These are phyloP conservation scores for Suhomyces bokatorum DNA, from an alignment of 1,139 yeast species.

Conservation along the genomic window DNA sequence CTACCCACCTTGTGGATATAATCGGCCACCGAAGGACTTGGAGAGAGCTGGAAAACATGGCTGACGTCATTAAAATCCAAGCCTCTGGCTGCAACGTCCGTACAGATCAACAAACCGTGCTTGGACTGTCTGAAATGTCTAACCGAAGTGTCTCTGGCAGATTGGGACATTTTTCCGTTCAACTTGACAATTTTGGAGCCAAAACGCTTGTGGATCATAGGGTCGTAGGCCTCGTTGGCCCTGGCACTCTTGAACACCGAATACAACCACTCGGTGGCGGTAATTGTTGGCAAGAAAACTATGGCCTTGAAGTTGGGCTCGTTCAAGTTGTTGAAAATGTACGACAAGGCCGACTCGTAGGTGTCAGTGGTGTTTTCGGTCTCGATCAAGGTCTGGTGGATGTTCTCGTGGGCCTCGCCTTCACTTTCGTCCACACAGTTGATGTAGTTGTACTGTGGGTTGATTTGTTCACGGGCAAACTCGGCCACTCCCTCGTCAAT, in stretches of 20 bases:
- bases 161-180: conserved; percentile 75
- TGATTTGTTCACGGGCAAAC: conserved; percentile 68
- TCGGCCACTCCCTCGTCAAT: conserved; percentile 64
- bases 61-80: conserved; percentile 96
- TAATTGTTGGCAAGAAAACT: conserved; percentile 78
- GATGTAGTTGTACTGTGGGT: conserved; percentile 61
- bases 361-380: conserved; percentile 52
- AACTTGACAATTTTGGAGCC: conserved; percentile 35
- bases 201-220: conserved; percentile 10
- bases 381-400: conserved; percentile 62
- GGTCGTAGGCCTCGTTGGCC: conserved; percentile 16
- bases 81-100: conserved; percentile 98
- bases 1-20: conserved; percentile 98
- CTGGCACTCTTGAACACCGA: conserved; percentile 19
- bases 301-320: conserved; percentile 64
- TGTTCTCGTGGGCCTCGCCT: conserved; percentile 78
- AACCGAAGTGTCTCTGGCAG: conserved; percentile 60
- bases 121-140: conserved; percentile 51
- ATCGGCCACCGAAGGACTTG: conserved; percentile 68
- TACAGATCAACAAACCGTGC: conserved; percentile 82
- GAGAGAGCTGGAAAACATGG: conserved; percentile 97
- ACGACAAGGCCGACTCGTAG: conserved; percentile 53
- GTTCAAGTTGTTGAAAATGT: conserved; percentile 34
- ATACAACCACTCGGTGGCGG: conserved; percentile 59
- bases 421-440: conserved; percentile 78